These are phyloP conservation scores for Tuber brumale DNA, from an alignment of 495 filamentous ascomycete species.

Conservation along the genomic window DNA sequence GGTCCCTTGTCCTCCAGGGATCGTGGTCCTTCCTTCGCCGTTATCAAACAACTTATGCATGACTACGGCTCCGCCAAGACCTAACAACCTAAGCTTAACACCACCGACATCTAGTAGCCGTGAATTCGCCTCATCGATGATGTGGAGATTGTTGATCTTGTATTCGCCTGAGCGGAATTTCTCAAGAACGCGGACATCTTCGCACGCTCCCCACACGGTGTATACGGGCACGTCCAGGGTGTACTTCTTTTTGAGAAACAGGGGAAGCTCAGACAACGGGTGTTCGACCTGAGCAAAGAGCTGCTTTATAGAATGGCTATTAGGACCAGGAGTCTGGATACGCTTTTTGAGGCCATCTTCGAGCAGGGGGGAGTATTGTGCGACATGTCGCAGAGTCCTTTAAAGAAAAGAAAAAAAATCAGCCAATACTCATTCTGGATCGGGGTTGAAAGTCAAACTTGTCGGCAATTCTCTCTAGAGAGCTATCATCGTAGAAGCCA, in stretches of 20 bases:
- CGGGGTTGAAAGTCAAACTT: slow-evolving; percentile 60
- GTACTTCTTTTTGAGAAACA: slow-evolving; percentile 78
- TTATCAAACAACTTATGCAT: slow-evolving; percentile 99
- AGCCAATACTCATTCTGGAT: slow-evolving; percentile 26
- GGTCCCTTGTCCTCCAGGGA: slow-evolving; percentile 95
- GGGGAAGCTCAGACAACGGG: slow-evolving; percentile 90
- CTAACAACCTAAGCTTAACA: slow-evolving; percentile 89
- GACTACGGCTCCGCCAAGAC: slow-evolving; percentile 91
- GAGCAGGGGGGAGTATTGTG: slow-evolving; percentile 94
- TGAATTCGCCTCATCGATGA: slow-evolving; percentile 96
- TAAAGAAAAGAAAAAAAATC: slow-evolving; percentile 29
- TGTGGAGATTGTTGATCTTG: slow-evolving; percentile 93
- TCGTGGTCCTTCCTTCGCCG: slow-evolving; percentile 93
- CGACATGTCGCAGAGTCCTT: slow-evolving; percentile 95
- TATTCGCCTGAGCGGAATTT: slow-evolving; percentile 98
- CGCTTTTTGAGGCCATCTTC: slow-evolving; percentile 78
- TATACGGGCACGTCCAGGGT: slow-evolving; percentile 94
- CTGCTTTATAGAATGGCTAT: slow-evolving; percentile 70
- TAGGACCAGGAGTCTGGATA: slow-evolving; percentile 53
- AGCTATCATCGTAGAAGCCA: slow-evolving; percentile 96
- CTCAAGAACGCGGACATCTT: slow-evolving; percentile 95
- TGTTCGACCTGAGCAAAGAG: slow-evolving; percentile 60
- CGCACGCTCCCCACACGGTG: slow-evolving; percentile 98
- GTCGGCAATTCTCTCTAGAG: slow-evolving; percentile 93
- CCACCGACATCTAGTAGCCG: slow-evolving; percentile 89